Evolutionary conservation across 768 basidiomycete genomes (phyloP).

Genomic region (Pleurotus giganteus): DNA sequence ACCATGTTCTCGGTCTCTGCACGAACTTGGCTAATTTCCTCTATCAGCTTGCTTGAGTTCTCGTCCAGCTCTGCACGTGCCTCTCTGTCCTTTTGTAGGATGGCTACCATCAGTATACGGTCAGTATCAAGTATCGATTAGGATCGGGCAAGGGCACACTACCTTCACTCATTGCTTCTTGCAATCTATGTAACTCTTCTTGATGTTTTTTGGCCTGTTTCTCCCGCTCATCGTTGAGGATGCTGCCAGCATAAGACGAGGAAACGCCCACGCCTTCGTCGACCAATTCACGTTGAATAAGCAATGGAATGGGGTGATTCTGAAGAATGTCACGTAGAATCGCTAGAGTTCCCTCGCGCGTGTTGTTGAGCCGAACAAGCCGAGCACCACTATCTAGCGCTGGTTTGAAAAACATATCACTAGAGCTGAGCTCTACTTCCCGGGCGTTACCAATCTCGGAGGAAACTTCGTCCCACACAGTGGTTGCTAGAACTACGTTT

Average conservation of each 20-base stretch:
- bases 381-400: slow-evolving; percentile 38
- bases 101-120: too few relatives aligned
- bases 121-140: too few relatives aligned
- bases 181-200: slow-evolving; percentile 13
- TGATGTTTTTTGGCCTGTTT: slow-evolving; percentile 10
- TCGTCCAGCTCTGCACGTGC: too few relatives aligned
- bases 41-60: too few relatives aligned
- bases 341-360: slow-evolving; percentile 25
- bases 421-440: slow-evolving; percentile 26
- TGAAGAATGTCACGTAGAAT: slow-evolving; percentile 29
- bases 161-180: slow-evolving; percentile 13
- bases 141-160: too few relatives aligned
- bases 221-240: slow-evolving; percentile 14
- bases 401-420: slow-evolving; percentile 38
- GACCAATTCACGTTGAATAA: slow-evolving; percentile 20
- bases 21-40: too few relatives aligned
- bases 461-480: slow-evolving; percentile 42
- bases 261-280: slow-evolving; percentile 22
- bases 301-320: slow-evolving; percentile 10
- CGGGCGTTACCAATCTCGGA: too few relatives aligned
- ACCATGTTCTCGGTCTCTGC: too few relatives aligned
- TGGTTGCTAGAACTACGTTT: slow-evolving; percentile 48
- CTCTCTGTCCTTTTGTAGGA: too few relatives aligned
- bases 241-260: slow-evolving; percentile 33
- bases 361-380: slow-evolving; percentile 34